Percentiles rank a stretch among this genome's conserved stretches.
Conservation (phyloP, 352 stramenopile genomes). For the Globisporangium heterothallicum region DNA sequence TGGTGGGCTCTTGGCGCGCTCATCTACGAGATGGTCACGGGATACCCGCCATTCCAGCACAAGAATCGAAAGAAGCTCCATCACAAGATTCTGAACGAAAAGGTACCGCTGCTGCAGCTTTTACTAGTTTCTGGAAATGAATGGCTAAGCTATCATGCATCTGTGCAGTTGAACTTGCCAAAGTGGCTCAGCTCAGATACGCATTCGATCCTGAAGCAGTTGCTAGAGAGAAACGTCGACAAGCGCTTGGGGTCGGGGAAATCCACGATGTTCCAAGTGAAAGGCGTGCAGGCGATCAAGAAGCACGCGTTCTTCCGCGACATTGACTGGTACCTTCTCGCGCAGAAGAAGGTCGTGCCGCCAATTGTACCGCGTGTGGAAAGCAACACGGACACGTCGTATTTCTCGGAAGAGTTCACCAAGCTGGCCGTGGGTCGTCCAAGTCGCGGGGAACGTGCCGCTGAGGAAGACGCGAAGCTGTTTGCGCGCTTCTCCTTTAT, state of each 20-base stretch:
- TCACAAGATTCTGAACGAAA: conserved; percentile 84
- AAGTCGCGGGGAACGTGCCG: conserved; percentile 34
- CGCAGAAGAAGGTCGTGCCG: conserved; percentile 86
- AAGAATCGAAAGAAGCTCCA: conserved; percentile 86
- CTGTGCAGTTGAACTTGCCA: conserved; percentile 46
- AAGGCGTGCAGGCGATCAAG: conserved; percentile 95
- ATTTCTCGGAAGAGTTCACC: conserved; percentile 93
- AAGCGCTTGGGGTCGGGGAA: conserved; percentile 92
- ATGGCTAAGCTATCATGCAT: no score
- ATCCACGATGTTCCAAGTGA: conserved; percentile 97
- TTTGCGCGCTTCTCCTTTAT: conserved; percentile 77
- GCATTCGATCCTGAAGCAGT: conserved; percentile 94
- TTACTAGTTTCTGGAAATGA: no score
- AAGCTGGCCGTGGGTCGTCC: conserved; percentile 48
- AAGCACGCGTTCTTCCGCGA: conserved; percentile 91
- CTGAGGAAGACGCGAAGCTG: conserved; percentile 36
- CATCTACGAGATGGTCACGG: conserved; percentile 86
- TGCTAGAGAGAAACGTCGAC: conserved; percentile 95
- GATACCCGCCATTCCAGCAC: conserved; percentile 74
- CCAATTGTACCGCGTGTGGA: conserved; percentile 87
- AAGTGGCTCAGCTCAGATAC: conserved; percentile 82
- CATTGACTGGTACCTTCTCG: conserved; percentile 93
- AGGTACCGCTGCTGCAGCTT: conserved; percentile 23
- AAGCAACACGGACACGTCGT: conserved; percentile 86
- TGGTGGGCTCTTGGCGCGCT: conserved; percentile 81